Evolutionary conservation across 495 filamentous ascomycete genomes (phyloP).

Genomic region (Baudoinia panamericana): DNA sequence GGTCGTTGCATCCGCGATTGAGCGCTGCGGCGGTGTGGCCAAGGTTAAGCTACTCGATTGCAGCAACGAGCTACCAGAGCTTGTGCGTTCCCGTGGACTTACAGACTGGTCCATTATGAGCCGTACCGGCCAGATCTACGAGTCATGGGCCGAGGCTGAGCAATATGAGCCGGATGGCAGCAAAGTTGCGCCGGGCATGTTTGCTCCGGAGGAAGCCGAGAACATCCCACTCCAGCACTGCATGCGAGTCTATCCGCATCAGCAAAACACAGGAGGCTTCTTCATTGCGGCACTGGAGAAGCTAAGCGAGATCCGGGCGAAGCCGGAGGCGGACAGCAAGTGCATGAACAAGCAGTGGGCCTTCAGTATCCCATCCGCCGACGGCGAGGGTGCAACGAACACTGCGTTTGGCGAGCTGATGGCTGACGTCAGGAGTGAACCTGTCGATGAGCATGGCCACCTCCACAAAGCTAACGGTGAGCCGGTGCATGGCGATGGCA

Average conservation of each 20-base stretch:
- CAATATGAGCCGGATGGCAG: constrained; percentile 37
- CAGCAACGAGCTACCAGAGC: constrained; percentile 55
- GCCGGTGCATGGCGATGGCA: constrained; percentile 32
- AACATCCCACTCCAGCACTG: constrained; percentile 71
- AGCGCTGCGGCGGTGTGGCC: constrained; percentile 69
- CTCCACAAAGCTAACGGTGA: constrained; percentile 7
- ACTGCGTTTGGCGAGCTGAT: constrained; percentile 41
- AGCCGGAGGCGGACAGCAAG: constrained; percentile 56
- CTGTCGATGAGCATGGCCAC: constrained; percentile 29
- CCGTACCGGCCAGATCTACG: constrained; percentile 61
- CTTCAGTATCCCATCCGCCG: neutral
- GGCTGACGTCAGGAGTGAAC: constrained; percentile 39
- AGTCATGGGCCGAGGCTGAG: constrained; percentile 60
- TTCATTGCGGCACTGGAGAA: constrained; percentile 95
- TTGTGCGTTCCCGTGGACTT: constrained; percentile 64
- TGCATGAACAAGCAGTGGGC: constrained; percentile 34
- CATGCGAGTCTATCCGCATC: constrained; percentile 85
- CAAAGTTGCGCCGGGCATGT: constrained; percentile 64
- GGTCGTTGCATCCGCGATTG: constrained; percentile 74
- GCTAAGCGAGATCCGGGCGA: constrained; percentile 69
- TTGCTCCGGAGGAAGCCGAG: constrained; percentile 48
- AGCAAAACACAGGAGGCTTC: constrained; percentile 93
- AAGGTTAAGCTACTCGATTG: constrained; percentile 79
- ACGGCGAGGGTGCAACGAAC: constrained; percentile 3
- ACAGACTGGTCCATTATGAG: constrained; percentile 79